Conservation (phyloP, 164 flowering plant genomes). For the Euptelea pleiosperma region DNA sequence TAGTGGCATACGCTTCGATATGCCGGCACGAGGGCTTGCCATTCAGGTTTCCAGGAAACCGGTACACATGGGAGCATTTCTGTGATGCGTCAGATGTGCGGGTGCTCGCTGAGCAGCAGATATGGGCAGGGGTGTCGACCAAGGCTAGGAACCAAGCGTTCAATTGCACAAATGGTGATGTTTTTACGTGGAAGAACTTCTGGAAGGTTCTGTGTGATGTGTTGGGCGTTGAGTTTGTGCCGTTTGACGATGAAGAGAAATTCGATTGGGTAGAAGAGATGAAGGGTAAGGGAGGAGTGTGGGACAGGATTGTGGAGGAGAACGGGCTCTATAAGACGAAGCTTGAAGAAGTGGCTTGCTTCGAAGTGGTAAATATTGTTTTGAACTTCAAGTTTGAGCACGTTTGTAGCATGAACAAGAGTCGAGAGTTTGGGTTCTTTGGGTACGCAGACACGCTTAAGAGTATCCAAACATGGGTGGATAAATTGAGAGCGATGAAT, state of each 20-base stretch:
- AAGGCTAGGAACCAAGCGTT: slow-evolving; percentile 36
- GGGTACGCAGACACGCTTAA: slow-evolving; percentile 15
- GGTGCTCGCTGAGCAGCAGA: slow-evolving; percentile 30
- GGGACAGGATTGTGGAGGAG: slow-evolving; percentile 22
- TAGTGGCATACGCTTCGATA: slow-evolving; percentile 20
- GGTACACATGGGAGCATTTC: slow-evolving; percentile 36
- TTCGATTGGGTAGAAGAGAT: slow-evolving; percentile 14
- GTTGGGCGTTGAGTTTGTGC: slow-evolving; percentile 12
- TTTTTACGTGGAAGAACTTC: slow-evolving; percentile 28
- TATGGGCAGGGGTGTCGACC: slow-evolving; percentile 28
- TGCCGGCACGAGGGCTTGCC: slow-evolving; percentile 22
- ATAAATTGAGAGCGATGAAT: slow-evolving; percentile 17
- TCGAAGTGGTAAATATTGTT: background rate
- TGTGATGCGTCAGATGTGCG: slow-evolving; percentile 25
- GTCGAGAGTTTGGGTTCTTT: slow-evolving; percentile 23
- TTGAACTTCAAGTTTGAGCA: slow-evolving; percentile 19
- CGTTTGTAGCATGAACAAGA: slow-evolving; percentile 25
- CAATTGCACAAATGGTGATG: slow-evolving; percentile 35
- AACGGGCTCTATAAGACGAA: slow-evolving; percentile 21
- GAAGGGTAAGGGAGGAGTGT: slow-evolving; percentile 15
- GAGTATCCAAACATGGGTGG: slow-evolving; percentile 11
- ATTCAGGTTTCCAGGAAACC: slow-evolving; percentile 28
- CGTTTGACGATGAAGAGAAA: background rate
- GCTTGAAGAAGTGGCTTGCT: slow-evolving; percentile 15
- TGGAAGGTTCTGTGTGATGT: slow-evolving; percentile 13